These are phyloP conservation scores for Xerocomellus chrysenteron DNA, from an alignment of 768 basidiomycete genomes.

Conservation along the genomic window DNA sequence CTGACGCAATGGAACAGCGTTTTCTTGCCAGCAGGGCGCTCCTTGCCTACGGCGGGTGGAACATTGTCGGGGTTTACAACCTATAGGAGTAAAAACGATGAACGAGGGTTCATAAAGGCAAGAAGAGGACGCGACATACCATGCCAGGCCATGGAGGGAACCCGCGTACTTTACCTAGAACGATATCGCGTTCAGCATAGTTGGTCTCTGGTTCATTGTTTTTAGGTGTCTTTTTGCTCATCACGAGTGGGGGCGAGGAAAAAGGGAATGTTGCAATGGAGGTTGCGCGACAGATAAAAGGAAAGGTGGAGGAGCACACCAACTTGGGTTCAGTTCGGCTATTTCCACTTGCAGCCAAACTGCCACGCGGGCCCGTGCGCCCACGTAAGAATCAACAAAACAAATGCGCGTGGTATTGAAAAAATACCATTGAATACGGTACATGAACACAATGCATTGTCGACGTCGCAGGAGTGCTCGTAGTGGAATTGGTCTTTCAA, in stretches of 20 bases:
- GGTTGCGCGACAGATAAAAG: constrained; percentile 38
- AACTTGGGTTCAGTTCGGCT: constrained; percentile 41
- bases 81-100: constrained; percentile 41
- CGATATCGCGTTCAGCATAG: constrained; percentile 78
- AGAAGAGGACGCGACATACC: constrained; percentile 52
- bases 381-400: constrained; percentile 40
- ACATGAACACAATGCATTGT: constrained; percentile 28
- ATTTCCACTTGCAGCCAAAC: constrained; percentile 40
- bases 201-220: constrained; percentile 40
- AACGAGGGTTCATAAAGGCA: constrained; percentile 6
- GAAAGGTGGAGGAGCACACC: constrained; percentile 40
- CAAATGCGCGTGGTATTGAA: constrained; percentile 30
- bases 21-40: constrained; percentile 75
- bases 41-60: constrained; percentile 58
- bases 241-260: constrained; percentile 22
- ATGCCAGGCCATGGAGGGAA: constrained; percentile 95
- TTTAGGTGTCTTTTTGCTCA: constrained; percentile 55
- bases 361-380: constrained; percentile 41
- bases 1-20: constrained; percentile 67
- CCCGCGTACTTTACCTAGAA: constrained; percentile 91
- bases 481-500: constrained; percentile 11
- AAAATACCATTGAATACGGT: constrained; percentile 32
- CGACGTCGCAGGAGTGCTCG: constrained; percentile 21
- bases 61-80: constrained; percentile 74
- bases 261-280: constrained; percentile 19